Percentiles rank a stretch among this genome's conserved stretches.
Conservation (phyloP, 352 stramenopile genomes). For the Peronospora destructor region DNA sequence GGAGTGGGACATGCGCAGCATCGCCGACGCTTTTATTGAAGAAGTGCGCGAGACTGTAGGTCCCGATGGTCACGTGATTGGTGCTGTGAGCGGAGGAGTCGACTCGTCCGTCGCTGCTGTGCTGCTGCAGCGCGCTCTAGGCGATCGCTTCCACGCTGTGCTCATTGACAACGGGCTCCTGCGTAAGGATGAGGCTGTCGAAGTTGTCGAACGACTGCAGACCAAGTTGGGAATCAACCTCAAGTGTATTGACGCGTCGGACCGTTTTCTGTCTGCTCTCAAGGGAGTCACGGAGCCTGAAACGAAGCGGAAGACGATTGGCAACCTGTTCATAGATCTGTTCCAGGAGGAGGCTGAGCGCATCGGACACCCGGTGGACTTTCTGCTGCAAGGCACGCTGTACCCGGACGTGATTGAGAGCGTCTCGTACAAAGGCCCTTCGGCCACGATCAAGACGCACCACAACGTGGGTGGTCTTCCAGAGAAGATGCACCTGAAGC, state of each 20-base stretch:
- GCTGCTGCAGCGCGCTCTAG: conserved; percentile 95
- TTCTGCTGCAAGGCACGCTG: conserved; percentile 96
- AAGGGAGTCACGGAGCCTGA: conserved; percentile 95
- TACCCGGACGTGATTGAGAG: conserved; percentile 99
- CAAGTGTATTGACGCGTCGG: conserved; percentile 92
- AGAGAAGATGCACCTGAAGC: conserved; percentile 96
- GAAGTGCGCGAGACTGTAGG: conserved; percentile 90
- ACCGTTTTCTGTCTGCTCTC: conserved; percentile 93
- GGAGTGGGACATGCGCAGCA: conserved; percentile 98
- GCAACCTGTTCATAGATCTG: conserved; percentile 98
- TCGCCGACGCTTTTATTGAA: conserved; percentile 86
- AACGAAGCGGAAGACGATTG: conserved; percentile 98
- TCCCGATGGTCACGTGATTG: conserved; percentile 94
- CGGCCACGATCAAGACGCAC: conserved; percentile 99
- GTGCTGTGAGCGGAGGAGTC: conserved; percentile 96
- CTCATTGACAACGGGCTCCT: conserved; percentile 99
- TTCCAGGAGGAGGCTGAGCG: conserved; percentile 90
- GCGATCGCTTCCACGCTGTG: conserved; percentile 98
- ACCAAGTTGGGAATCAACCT: conserved; percentile 95
- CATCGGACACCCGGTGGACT: conserved; percentile 87
- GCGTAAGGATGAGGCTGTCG: conserved; percentile 91
- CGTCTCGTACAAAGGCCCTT: conserved; percentile 97
- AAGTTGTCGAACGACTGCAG: conserved; percentile 87
- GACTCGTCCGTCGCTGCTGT: conserved; percentile 98
- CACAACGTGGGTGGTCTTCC: conserved; percentile 98